Conservation (phyloP, 2,329 filamentous ascomycete species). For the Microsporum canis region DNA sequence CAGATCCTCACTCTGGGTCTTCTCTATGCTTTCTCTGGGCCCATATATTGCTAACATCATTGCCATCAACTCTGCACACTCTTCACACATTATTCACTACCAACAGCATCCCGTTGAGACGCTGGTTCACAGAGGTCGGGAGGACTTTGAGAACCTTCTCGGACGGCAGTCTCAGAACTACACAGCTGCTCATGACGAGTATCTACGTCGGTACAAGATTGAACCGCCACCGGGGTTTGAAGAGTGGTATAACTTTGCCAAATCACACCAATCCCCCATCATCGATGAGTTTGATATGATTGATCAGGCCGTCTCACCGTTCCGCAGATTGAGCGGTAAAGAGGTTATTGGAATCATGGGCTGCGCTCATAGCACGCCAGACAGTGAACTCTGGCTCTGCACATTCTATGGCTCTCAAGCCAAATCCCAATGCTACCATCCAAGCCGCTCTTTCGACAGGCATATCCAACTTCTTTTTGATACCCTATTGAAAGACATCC, state of each 20-base stretch:
- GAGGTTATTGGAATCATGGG: slow-evolving; percentile 2
- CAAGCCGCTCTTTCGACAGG: slow-evolving; percentile 5
- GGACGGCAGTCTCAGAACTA: slow-evolving; percentile 7
- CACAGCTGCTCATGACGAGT: slow-evolving; percentile 6
- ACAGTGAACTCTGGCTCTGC: slow-evolving; percentile 8
- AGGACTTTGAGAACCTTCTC: slow-evolving; percentile 1
- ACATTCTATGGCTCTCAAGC: background rate
- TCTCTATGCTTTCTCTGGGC: background rate
- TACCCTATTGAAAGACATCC: slow-evolving; percentile 5
- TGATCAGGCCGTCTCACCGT: slow-evolving; percentile 7
- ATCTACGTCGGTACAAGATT: slow-evolving; percentile 4
- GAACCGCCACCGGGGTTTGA: slow-evolving; percentile 9
- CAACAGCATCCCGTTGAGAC: slow-evolving; percentile 4
- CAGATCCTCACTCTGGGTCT: slow-evolving; percentile 5
- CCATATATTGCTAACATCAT: slow-evolving; percentile 7
- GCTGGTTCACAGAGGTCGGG: background rate
- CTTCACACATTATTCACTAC: background rate
- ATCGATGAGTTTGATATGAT: slow-evolving; percentile 10
- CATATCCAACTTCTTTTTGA: slow-evolving; percentile 6
- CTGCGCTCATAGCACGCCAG: background rate
- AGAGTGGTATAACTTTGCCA: slow-evolving; percentile 10
- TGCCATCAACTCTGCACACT: background rate
- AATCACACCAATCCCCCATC: slow-evolving; percentile 7
- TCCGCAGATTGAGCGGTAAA: slow-evolving; percentile 8
- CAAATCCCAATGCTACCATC: slow-evolving; percentile 6